Conservation (phyloP, 306 rosid genomes). For the Quercus agrifolia region DNA sequence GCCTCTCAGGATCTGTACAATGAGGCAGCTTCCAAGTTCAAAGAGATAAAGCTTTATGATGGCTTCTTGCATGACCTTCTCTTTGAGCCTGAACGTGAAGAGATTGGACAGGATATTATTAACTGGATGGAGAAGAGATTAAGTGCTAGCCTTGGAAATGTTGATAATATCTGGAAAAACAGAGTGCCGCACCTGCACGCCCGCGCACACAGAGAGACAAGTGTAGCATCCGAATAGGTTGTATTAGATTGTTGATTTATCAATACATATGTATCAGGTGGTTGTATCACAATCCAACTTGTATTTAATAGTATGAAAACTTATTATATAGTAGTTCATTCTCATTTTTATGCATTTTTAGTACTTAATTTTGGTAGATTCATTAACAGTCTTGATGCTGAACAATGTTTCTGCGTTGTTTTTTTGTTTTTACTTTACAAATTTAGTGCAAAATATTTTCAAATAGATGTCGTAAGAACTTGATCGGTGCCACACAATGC, state of each 20-base stretch:
- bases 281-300: conserved; percentile 11
- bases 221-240: background rate
- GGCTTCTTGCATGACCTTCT: conserved; percentile 93
- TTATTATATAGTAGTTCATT: background rate
- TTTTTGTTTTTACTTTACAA: too few species aligned
- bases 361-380: too few species aligned
- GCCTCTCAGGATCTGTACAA: conserved; percentile 85
- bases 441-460: too few species aligned
- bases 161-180: conserved; percentile 10
- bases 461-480: too few species aligned
- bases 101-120: conserved; percentile 77
- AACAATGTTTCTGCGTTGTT: too few species aligned
- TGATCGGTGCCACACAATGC: too few species aligned
- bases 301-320: background rate
- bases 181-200: background rate
- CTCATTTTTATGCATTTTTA: background rate
- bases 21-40: conserved; percentile 71
- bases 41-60: conserved; percentile 88
- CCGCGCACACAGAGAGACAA: background rate
- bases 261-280: background rate
- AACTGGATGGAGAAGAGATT: conserved; percentile 82
- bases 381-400: too few species aligned
- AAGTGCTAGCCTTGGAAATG: conserved; percentile 7
- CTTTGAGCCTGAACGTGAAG: conserved; percentile 92
- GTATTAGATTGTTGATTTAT: background rate